Evolutionary conservation across 129 eudicot genomes (phyloP).

Genomic region (Artemisia argyi): DNA sequence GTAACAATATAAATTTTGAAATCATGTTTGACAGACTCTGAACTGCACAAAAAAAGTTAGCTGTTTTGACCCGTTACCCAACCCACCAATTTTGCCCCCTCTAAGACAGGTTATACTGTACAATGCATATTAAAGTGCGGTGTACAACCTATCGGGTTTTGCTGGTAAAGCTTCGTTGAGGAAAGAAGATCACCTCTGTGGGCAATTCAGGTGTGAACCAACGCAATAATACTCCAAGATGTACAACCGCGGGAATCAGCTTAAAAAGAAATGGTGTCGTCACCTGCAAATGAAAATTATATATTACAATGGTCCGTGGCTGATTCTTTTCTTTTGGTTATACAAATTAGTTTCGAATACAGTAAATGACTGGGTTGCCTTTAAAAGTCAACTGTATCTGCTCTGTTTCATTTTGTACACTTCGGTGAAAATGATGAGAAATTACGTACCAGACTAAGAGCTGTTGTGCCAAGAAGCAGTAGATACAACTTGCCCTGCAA

Average conservation of each 20-base stretch:
- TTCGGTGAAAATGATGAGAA: not conserved
- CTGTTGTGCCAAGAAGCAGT: constrained; percentile 91
- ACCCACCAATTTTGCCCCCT: too few relatives aligned
- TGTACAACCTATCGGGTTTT: constrained; percentile 18
- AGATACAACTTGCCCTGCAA: constrained; percentile 80
- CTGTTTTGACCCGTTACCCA: not conserved
- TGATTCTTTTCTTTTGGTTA: not conserved
- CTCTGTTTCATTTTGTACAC: not conserved
- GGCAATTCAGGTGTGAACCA: constrained; percentile 80
- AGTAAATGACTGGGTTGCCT: not conserved
- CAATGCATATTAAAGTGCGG: constrained; percentile 10
- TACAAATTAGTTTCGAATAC: not conserved
- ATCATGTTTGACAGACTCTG: too few relatives aligned
- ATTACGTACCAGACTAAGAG: constrained; percentile 73
- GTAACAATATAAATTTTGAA: too few relatives aligned
- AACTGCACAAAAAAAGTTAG: not conserved
- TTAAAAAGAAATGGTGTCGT: constrained; percentile 86
- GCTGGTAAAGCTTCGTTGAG: constrained; percentile 7
- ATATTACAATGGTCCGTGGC: not conserved
- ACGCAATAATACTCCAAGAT: constrained; percentile 75
- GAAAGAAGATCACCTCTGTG: constrained; percentile 54
- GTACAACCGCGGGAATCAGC: constrained; percentile 80
- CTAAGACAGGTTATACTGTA: not conserved
- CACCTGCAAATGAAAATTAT: constrained; percentile 47
- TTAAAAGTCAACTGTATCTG: not conserved